Base-by-base conservation (phyloP, 257 asterid genomes). In the Solanum etuberosum region DNA sequence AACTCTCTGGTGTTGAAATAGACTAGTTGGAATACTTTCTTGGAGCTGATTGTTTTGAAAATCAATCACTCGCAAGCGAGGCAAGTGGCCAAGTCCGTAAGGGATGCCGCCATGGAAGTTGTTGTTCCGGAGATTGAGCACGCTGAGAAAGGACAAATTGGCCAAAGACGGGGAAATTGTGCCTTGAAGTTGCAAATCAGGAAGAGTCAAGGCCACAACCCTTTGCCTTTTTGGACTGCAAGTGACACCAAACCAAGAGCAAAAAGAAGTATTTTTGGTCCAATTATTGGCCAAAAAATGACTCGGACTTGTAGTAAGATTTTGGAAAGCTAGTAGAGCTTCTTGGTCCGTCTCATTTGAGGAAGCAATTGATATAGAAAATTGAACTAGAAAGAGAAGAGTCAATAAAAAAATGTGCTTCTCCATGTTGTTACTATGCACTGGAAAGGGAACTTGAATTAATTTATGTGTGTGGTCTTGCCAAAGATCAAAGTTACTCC, bases 261-360 rank as follows among this genome's bases (percentile, higher is more conserved):
- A 72, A 20, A 72, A 72, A 7, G 80, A 72, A 72, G 89, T 29
- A 32, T 21, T 40, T 10, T 29, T 68, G 20, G 85, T 90, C 92
- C 92, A 90, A 86, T 88, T 89, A 34, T 51, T 61, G 6, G 84
- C 43, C 70, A 90, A 87, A 10, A 42, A 14, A 25, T 38, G 72
- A 82, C 3, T 31, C 2, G 25, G 40, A 70, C 77, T 31, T 32
- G 42, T 70, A 31, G 31, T 8, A 31, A 70, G 78, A 70, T 70
- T 70, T 70, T 32, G 25, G 23, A 70, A 70, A 70, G 25, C 78
- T 70, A 70, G 42, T 70, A 70, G 25, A 32, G 25, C 25, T 70
- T 70, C 13, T 32, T 70, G 25, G 25, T 32, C 78, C 1, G 15
- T 70, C 1, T 70, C 42, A 70, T 70, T 70, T 31, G 25, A 70